A percentile compares a stretch with the other conserved stretches of the same genome.
These are phyloP conservation scores for Entomortierella parvispora DNA, from an alignment of 192 early-diverging fungal genomes.

Conservation along the genomic window DNA sequence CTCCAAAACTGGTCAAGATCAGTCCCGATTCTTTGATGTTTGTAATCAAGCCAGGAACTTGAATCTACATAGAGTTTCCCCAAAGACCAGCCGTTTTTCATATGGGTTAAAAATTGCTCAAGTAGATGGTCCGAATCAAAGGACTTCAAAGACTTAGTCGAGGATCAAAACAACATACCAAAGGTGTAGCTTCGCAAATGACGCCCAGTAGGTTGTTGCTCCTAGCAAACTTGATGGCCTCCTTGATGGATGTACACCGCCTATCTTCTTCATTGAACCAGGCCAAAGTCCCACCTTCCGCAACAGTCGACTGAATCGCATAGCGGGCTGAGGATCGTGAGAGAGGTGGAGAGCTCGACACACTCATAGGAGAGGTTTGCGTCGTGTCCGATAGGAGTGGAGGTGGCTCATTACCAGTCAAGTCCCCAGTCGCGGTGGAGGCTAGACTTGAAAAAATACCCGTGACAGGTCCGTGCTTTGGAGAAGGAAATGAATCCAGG, in stretches of 20 bases:
- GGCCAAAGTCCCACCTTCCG: not conserved
- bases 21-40: conserved; percentile 94
- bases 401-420: too few species aligned
- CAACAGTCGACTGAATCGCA: too few species aligned
- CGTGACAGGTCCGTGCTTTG: conserved; percentile 16
- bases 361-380: too few species aligned
- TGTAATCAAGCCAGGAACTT: conserved; percentile 91
- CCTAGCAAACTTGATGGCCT: conserved; percentile 93
- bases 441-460: conserved; percentile 17
- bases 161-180: conserved; percentile 65
- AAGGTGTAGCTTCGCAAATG: conserved; percentile 88
- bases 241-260: conserved; percentile 82
- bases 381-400: too few species aligned
- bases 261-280: conserved; percentile 53
- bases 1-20: conserved; percentile 90
- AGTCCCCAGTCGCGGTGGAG: too few species aligned
- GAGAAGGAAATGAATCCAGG: conserved; percentile 35
- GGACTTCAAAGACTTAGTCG: not conserved
- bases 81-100: too few species aligned
- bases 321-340: too few species aligned
- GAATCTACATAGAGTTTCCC: too few species aligned
- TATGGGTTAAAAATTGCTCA: too few species aligned
- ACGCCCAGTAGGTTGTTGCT: conserved; percentile 92
- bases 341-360: too few species aligned
- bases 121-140: too few species aligned